phyloP scores from a whole-genome alignment of 345 rosid genomes.

The Alliaria petiolata region DNA sequence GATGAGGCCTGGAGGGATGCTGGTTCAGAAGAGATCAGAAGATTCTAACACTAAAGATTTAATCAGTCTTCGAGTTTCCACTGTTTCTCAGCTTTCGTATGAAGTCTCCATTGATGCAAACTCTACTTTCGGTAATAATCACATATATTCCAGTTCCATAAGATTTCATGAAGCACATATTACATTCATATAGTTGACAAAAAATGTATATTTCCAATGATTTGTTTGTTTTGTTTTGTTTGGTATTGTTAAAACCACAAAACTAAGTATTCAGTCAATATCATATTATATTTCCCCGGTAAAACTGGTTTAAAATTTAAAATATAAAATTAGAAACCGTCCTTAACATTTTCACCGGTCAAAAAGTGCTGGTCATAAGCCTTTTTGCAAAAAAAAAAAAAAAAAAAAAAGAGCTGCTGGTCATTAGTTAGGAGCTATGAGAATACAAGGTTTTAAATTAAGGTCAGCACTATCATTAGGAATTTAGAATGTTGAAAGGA shows the following conservation, averaged over 20 bases:
- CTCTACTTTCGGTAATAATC: constrained; percentile 75
- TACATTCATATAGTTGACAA: neutral
- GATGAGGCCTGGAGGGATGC: constrained; percentile 91
- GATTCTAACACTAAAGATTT: constrained; percentile 36
- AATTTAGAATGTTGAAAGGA: no score
- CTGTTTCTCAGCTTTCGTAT: constrained; percentile 60
- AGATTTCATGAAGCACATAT: neutral
- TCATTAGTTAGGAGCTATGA: no score
- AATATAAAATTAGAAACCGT: neutral
- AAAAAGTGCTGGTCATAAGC: no score
- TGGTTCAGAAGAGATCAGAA: constrained; percentile 78
- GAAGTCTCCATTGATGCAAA: constrained; percentile 73
- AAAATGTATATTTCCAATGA: neutral
- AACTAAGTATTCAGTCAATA: neutral
- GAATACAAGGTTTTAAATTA: no score
- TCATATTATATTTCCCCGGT: neutral
- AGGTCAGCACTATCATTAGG: no score
- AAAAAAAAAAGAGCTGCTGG: no score
- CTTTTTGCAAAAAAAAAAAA: no score
- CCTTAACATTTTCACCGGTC: neutral
- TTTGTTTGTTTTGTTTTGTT: no score
- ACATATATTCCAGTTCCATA: neutral
- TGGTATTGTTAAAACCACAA: neutral
- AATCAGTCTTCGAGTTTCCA: constrained; percentile 61
- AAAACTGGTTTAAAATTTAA: neutral